These are phyloP conservation scores for Leishmania tarentolae DNA, from an alignment of 208 protist genomes.

Conservation along the genomic window DNA sequence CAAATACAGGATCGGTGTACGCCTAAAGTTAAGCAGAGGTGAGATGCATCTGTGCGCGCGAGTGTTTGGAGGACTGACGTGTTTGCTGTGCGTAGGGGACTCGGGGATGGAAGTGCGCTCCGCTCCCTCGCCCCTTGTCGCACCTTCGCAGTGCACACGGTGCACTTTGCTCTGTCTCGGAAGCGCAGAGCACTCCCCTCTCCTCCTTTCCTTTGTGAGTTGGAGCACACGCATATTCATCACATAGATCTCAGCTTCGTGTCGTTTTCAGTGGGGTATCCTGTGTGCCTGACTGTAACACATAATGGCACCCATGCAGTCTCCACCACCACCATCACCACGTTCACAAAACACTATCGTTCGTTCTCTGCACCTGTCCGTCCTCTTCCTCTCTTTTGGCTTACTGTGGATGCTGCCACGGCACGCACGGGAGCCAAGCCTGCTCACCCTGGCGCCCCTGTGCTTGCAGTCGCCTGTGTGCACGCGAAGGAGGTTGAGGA, in stretches of 20 bases:
- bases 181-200: neutral
- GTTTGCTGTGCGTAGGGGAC: neutral
- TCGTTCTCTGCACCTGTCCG: neutral
- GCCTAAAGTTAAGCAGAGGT: slow-evolving; percentile 11
- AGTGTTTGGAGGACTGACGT: neutral
- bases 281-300: neutral
- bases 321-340: neutral
- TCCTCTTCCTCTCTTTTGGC: neutral
- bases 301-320: neutral
- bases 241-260: neutral
- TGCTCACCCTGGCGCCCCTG: neutral
- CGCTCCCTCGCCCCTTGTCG: neutral
- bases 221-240: neutral
- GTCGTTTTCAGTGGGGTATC: neutral
- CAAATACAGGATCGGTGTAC: slow-evolving; percentile 23
- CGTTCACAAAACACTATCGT: neutral
- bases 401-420: neutral
- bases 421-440: neutral
- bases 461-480: neutral
- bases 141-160: neutral
- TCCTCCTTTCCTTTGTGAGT: neutral
- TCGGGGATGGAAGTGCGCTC: no score
- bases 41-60: neutral
- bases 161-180: neutral
- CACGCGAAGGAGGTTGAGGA: neutral